These are phyloP conservation scores for Silene noctiflora DNA, from an alignment of 179 eudicot species.

Conservation along the genomic window DNA sequence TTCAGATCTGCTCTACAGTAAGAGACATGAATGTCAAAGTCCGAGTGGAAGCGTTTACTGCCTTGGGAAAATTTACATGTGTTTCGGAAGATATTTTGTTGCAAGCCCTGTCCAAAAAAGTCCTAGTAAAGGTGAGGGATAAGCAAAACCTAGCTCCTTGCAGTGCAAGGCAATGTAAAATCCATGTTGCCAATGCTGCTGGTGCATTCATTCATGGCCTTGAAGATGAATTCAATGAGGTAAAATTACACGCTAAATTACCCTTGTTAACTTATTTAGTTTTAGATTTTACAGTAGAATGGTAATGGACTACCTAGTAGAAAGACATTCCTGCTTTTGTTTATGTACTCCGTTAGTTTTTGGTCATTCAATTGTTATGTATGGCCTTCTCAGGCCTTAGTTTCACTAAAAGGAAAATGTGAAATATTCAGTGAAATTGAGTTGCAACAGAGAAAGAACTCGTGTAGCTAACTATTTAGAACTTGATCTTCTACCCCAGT, in stretches of 20 bases:
- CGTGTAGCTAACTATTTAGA: neutral
- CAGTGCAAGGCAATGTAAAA: conserved; percentile 32
- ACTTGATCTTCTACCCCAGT: neutral
- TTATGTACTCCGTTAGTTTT: neutral
- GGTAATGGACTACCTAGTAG: neutral
- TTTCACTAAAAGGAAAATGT: neutral
- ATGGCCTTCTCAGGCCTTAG: neutral
- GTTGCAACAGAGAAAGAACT: neutral
- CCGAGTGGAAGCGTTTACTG: conserved; percentile 65
- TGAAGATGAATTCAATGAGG: conserved; percentile 91
- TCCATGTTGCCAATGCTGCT: conserved; percentile 54
- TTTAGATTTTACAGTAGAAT: neutral
- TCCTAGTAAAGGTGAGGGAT: conserved; percentile 33
- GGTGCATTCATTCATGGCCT: conserved; percentile 85
- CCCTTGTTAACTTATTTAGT: neutral
- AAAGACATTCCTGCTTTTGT: neutral
- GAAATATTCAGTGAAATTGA: neutral
- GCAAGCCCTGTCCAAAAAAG: conserved; percentile 68
- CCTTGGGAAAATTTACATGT: conserved; percentile 58
- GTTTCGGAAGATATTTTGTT: conserved; percentile 67
- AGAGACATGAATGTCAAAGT: conserved; percentile 79
- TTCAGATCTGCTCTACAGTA: conserved; percentile 80
- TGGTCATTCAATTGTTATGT: neutral
- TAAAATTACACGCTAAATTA: conserved; percentile 16
- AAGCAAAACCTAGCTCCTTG: conserved; percentile 38